Evolutionary conservation across 495 filamentous ascomycete genomes (phyloP), one percentile per base, ranked within the genome.

Genomic region (Tuber microsphaerosporum): DNA sequence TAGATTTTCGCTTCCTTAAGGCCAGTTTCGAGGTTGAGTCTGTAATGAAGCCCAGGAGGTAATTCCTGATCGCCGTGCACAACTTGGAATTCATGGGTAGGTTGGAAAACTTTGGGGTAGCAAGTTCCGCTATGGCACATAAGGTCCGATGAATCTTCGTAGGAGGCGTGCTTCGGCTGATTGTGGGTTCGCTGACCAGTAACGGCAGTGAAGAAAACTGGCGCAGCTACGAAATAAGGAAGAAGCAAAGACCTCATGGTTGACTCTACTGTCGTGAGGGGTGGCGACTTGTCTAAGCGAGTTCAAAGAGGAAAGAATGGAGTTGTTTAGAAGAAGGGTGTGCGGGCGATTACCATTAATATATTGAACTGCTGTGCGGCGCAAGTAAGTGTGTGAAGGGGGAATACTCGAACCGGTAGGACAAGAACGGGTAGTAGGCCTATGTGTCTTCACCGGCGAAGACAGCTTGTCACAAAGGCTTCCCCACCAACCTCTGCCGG

Each of bases 91-190:
- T 90, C 85, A 69, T 88, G 78, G 0, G 89, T 92, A 1, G 90
- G 84, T 41, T 86, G 84, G 76, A 92, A 92, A 56, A 89, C 75
- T 73, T 85, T 86, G 34, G 90, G 90, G 78, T 92, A 91, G 81
- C 90, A 92, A 45, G 89, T 88, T 44, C 85, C 81, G 31, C 87
- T 88, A 77, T 90, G 89, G 75, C 90, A 92, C 79, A 92, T 90
- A n/a, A 91, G 75, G 8, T 80, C 80, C 61, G 77, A 75, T 51
- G 74, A 26, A 16, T 43, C n/a, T 20, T 73, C 61, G 22, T 73
- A 31, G 0, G 73, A 51, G 73, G 51, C 42, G n/a, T 79, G 74
- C 10, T 75, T 77, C 22, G 77, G 77, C n/a, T 65, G 42, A 43
- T 72, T 79, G n/a, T 79, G 73, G 8, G 76, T 41, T 65, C 16